These are phyloP conservation scores for Cupressus sempervirens DNA, from an alignment of 75 land plant genomes.

Conservation along the genomic window DNA sequence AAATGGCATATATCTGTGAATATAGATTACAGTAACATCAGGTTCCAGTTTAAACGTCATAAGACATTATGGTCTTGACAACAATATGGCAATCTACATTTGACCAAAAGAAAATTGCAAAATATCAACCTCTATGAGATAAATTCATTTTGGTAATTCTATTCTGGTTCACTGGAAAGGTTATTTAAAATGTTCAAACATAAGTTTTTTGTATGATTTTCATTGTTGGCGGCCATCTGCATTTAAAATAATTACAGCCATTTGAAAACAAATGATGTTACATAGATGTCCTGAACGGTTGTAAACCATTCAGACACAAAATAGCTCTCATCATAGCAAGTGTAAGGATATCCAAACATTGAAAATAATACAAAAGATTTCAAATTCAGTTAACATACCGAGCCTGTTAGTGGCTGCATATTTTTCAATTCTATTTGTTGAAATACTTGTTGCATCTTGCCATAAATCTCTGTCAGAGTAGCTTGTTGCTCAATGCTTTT, in stretches of 20 bases:
- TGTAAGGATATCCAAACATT: neutral
- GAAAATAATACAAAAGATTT: neutral
- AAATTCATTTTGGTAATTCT: neutral
- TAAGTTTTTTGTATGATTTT: neutral
- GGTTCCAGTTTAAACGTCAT: too few species aligned
- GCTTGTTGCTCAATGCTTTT: too few species aligned
- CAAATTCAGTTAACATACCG: constrained; percentile 22
- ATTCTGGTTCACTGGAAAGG: too few species aligned
- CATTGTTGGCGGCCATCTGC: neutral
- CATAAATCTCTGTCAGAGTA: too few species aligned
- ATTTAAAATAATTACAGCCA: neutral
- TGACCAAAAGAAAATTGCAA: neutral
- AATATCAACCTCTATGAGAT: neutral
- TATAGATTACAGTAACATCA: neutral
- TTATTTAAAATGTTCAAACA: too few species aligned
- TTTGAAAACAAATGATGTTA: neutral
- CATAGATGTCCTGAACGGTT: neutral
- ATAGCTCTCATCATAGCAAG: neutral
- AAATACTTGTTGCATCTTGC: constrained; percentile 77
- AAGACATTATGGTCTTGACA: too few species aligned
- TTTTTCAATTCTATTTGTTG: constrained; percentile 53
- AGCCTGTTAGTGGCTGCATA: constrained; percentile 44
- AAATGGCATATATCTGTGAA: neutral
- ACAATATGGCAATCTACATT: neutral
- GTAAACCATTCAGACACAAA: neutral